These are phyloP conservation scores for Thermomyces lanuginosus DNA, from an alignment of 2,329 filamentous ascomycete species.

Conservation along the genomic window DNA sequence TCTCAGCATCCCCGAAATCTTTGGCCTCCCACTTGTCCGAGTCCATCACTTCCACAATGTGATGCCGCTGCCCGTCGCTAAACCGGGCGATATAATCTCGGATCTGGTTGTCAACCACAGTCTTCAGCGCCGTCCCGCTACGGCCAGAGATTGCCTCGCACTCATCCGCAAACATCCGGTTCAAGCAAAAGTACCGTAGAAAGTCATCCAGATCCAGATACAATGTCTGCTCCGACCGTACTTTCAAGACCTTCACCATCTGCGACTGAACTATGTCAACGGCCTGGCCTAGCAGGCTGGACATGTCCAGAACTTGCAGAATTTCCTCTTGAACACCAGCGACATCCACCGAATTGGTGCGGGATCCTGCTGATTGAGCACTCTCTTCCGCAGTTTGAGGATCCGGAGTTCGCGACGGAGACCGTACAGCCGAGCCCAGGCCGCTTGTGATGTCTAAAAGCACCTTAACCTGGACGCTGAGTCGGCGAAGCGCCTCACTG, in stretches of 20 bases:
- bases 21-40: conserved; percentile 48
- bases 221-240: conserved; percentile 44
- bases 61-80: conserved; percentile 40
- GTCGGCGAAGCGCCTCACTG: conserved; percentile 66
- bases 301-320: conserved; percentile 48
- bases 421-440: conserved; percentile 27
- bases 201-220: conserved; percentile 41
- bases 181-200: conserved; percentile 45
- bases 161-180: conserved; percentile 48
- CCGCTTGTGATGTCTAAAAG: conserved; percentile 79
- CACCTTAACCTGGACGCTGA: conserved; percentile 85
- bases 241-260: conserved; percentile 47
- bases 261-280: conserved; percentile 50
- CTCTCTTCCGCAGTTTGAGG: conserved; percentile 28
- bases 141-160: conserved; percentile 50
- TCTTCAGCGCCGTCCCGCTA: conserved; percentile 43
- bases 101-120: conserved; percentile 46
- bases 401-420: conserved; percentile 33
- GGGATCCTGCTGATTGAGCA: conserved; percentile 13
- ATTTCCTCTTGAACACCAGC: conserved; percentile 39
- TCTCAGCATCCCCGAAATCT: conserved; percentile 42
- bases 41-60: conserved; percentile 42
- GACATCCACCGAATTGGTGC: conserved; percentile 9
- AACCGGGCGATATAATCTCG: conserved; percentile 44
- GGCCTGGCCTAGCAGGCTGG: conserved; percentile 48